These are phyloP conservation scores for Nicotiana knightiana DNA, from an alignment of 257 asterid species.

Conservation along the genomic window DNA sequence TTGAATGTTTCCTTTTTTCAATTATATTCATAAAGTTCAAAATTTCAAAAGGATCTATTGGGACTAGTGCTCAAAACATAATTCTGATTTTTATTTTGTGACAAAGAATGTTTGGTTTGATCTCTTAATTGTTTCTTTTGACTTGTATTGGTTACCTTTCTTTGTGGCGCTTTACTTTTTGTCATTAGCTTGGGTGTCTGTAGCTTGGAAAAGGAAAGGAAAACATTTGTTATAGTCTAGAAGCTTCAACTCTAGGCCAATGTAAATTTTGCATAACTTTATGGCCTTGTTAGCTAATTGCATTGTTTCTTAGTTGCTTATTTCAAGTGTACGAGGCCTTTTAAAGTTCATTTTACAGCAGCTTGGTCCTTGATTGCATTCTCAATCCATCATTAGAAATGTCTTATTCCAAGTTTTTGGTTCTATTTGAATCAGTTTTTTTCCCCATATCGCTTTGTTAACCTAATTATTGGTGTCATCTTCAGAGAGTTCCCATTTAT, in stretches of 20 bases:
- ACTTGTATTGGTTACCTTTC: not conserved
- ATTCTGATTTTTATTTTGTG: not conserved
- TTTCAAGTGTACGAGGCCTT: not conserved
- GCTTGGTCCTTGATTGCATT: not conserved
- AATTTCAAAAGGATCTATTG: not conserved
- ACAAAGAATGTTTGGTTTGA: not conserved
- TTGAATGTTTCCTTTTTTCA: not conserved
- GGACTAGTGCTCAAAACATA: not conserved
- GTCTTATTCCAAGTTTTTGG: not conserved
- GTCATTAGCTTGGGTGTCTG: not conserved
- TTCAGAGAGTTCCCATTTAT: not conserved
- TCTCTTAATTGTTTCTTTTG: not conserved
- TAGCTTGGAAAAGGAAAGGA: not conserved
- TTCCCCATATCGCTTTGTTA: not conserved
- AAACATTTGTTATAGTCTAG: not conserved
- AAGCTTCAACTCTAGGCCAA: not conserved
- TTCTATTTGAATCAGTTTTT: not conserved
- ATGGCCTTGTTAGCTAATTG: not conserved
- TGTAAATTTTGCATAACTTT: not conserved
- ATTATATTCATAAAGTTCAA: not conserved
- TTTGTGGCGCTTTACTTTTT: not conserved
- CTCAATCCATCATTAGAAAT: constrained; percentile 5
- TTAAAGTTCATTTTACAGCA: not conserved
- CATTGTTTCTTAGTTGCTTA: not conserved
- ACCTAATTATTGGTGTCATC: constrained; percentile 1